Base-by-base conservation (phyloP, 148 eudicot genomes). In the Heliosperma pusillum region DNA sequence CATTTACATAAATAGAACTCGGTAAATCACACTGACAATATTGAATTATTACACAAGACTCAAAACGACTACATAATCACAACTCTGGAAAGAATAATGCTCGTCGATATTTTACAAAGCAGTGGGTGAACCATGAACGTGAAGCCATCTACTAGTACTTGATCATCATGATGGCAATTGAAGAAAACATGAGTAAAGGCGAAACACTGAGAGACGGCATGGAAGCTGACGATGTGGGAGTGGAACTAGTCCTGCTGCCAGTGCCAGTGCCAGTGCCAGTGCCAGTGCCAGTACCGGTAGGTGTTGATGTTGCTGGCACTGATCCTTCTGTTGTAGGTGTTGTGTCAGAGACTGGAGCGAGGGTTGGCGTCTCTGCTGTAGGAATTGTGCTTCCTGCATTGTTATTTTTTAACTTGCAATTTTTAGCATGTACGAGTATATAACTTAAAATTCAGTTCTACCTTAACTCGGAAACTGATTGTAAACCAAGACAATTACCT, bases 191-290 rank as follows among this genome's bases (percentile, higher is more conserved):
- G 76, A 83, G 42, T 24, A 73, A 70, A 45, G 86, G 84, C 24
- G 86, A 77, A 76, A 80, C 20, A 52, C 75, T 63, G 10, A 66
- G 72, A 73, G 85, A 75, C 10, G 83, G 77, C 50, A 36, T 63
- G 26, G 93, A 81, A 66, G 87, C 89, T n/a, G 93, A 86, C 25
- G 87, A 86, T 1, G 70, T 79, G 52, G 74, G 74, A 29, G 70
- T 57, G 26, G 87, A 80, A 24, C 85, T 62, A 16, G 74, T 80
- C 59, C 90, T 55, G 20, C 33, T 10, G 26, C 86, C 59, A 12
- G 72, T 82, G 59, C 89, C 86, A 27, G 88, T 56, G 44, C 52
- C 53, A 47, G 53, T 47, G 10, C 86, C 62, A 16, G 74, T 81
- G 53, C 90, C 55, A 42, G 66, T 3, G 8, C 85, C 59, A 10